Base-by-base conservation (phyloP, 139 green algal species). In the Chlamydomonas sphaeroides region DNA sequence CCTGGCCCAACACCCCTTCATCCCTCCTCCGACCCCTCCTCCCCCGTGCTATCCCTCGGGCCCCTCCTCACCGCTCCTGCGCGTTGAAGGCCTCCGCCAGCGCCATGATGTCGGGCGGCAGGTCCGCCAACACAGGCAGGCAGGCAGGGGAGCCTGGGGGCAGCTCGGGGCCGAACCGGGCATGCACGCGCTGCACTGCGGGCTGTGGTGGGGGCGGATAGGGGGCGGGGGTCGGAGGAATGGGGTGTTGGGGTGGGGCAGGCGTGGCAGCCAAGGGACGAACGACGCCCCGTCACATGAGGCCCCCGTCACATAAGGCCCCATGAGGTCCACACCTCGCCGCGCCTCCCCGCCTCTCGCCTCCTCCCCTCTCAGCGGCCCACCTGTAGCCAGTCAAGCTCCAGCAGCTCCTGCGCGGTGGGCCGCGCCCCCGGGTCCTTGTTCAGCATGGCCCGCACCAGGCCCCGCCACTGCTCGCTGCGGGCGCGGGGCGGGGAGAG, bases 301-400 rank as follows among this genome's bases (percentile, higher is more conserved):
- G n/a, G n/a, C n/a, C n/a, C n/a, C n/a, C n/a, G n/a, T n/a, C n/a
- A n/a, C n/a, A n/a, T n/a, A n/a, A n/a, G n/a, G n/a, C n/a, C n/a
- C n/a, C n/a, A n/a, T n/a, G n/a, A n/a, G 45, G 11, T 53, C 45
- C 45, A 53, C 45, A 10, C 45, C 45, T 53, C 45, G 14, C 14
- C 11, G 14, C 45, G 14, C 11, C 45, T 10, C 45, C 45, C 45
- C 45, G 14, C 45, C 11, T 53, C 45, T 14, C 45, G 35, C 36
- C 21, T 48, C 36, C 8, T 4, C 56, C 23, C 4, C 56, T 35
- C 23, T 14, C 48, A 6, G 35, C 5, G 2, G 15, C 79, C 41
- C 21, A 83, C 84, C 78, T 86, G 70, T 78, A 89, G 85, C 62
- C 70, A 89, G 4, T 77, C 61, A 53, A 78, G 68, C 32, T 68